phyloP scores from a whole-genome alignment of 805 yeast species.

The Suhomyces xylopsoci region DNA sequence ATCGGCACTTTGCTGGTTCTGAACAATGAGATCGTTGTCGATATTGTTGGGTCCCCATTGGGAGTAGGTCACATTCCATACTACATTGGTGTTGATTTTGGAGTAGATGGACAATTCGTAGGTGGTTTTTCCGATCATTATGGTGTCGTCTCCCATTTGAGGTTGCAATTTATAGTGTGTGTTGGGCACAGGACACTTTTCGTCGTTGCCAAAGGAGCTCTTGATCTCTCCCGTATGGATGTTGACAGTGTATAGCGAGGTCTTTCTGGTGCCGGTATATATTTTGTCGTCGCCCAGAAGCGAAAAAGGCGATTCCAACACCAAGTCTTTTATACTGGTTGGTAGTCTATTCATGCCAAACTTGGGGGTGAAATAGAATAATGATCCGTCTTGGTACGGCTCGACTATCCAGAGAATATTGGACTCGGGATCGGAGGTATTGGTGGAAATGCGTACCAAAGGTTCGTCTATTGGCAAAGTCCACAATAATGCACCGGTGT shows the following conservation, averaged over 20 bases:
- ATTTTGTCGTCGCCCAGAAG: conserved; percentile 71
- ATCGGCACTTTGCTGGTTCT: conserved; percentile 58
- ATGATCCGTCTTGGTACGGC: conserved; percentile 79
- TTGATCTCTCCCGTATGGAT: conserved; percentile 70
- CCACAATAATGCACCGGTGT: conserved; percentile 77
- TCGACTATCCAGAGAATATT: conserved; percentile 80
- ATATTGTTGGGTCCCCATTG: conserved; percentile 91
- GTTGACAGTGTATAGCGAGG: conserved; percentile 74
- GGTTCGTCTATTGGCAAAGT: conserved; percentile 64
- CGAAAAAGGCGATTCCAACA: conserved; percentile 82
- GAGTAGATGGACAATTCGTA: conserved; percentile 78
- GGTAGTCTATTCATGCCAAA: conserved; percentile 81
- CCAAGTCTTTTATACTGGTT: conserved; percentile 70
- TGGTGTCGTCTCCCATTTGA: conserved; percentile 28
- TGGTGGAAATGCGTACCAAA: conserved; percentile 46
- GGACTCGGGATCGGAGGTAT: conserved; percentile 17
- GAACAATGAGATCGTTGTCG: conserved; percentile 54
- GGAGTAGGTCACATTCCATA: conserved; percentile 84
- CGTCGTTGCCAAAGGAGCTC: conserved; percentile 58
- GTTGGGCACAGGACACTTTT: conserved; percentile 35
- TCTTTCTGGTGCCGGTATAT: conserved; percentile 79
- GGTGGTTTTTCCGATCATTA: conserved; percentile 67
- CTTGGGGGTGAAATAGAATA: conserved; percentile 74
- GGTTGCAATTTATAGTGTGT: conserved; percentile 14
- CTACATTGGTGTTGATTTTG: conserved; percentile 49